Conservation (phyloP, 179 eudicot species). For the Carnegiea gigantea region DNA sequence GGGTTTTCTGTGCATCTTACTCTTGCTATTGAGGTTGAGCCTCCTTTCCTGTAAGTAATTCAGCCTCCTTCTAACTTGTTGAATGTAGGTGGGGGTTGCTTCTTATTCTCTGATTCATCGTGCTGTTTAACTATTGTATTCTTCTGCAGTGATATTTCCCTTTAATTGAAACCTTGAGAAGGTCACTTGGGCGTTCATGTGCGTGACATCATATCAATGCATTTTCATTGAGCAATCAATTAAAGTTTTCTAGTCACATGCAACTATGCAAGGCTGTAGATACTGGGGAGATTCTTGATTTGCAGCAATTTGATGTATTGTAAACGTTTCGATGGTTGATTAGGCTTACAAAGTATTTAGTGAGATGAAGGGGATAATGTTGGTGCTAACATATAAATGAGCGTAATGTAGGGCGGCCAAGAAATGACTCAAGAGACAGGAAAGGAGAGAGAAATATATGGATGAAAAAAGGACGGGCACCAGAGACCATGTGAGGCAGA, state of each 20-base stretch:
- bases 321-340: not conserved
- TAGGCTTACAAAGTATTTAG: not conserved
- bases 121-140: not conserved
- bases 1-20: conserved; percentile 76
- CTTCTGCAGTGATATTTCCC: not conserved
- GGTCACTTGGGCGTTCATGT: not conserved
- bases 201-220: not conserved
- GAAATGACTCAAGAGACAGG: not conserved
- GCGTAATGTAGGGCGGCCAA: too few species aligned
- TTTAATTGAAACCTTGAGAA: not conserved
- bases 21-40: conserved; percentile 76
- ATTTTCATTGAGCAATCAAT: not conserved
- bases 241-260: not conserved
- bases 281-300: not conserved
- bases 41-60: conserved; percentile 86
- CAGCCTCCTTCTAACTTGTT: conserved; percentile 6
- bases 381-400: too few species aligned
- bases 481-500: not conserved
- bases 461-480: not conserved
- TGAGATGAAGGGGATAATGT: not conserved
- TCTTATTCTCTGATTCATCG: not conserved
- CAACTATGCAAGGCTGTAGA: not conserved
- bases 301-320: not conserved
- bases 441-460: not conserved
- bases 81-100: not conserved